phyloP scores from a whole-genome alignment of 2,329 filamentous ascomycete genomes.

The Neofusicoccum umdonicola region DNA sequence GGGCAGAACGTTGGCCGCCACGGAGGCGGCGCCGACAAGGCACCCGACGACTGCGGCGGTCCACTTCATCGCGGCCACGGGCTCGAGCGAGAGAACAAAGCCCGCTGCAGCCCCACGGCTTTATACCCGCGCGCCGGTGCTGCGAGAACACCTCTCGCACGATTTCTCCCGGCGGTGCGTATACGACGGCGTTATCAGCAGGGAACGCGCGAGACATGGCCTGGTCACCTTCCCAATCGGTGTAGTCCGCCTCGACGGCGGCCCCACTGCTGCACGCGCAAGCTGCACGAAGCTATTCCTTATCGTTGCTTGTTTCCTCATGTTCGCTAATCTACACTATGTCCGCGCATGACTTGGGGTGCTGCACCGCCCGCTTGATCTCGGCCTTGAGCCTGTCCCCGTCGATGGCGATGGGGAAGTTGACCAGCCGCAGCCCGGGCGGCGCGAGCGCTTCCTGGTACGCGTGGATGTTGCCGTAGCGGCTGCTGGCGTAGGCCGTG shows the following conservation, averaged over 20 bases:
- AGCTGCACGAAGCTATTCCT: not conserved
- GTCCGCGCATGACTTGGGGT: constrained; percentile 22
- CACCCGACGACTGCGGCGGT: not conserved
- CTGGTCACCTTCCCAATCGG: not conserved
- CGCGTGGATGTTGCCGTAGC: constrained; percentile 45
- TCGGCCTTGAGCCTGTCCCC: constrained; percentile 33
- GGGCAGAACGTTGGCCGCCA: not conserved
- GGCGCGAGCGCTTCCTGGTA: constrained; percentile 43
- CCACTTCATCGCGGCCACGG: not conserved
- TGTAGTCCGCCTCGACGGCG: too few species aligned
- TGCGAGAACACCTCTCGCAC: too few species aligned
- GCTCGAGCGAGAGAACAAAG: too few species aligned
- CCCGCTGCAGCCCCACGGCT: not conserved
- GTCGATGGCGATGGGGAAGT: constrained; percentile 42
- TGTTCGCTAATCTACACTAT: not conserved
- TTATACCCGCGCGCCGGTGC: not conserved
- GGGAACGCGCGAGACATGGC: too few species aligned
- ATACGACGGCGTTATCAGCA: too few species aligned
- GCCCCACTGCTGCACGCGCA: not conserved
- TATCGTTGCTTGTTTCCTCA: not conserved
- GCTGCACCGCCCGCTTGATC: constrained; percentile 39
- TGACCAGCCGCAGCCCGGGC: constrained; percentile 37
- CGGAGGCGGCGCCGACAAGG: not conserved
- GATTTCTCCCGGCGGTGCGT: too few species aligned
- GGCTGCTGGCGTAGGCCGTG: constrained; percentile 39